These are phyloP conservation scores for Cunninghamia lanceolata DNA, from an alignment of 75 land plant species.

Conservation along the genomic window DNA sequence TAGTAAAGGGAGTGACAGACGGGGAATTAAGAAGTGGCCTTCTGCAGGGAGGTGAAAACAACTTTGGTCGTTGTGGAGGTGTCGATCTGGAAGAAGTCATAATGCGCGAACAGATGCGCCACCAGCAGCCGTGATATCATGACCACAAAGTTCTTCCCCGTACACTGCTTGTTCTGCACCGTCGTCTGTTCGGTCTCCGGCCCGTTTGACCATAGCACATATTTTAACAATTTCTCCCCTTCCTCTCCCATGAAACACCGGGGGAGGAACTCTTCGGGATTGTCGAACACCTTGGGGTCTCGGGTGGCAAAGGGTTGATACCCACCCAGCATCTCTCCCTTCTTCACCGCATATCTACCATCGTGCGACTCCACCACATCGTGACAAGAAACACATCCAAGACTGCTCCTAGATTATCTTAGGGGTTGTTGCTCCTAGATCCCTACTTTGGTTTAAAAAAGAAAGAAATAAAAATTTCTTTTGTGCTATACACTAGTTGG, in stretches of 20 bases:
- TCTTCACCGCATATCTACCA: constrained; percentile 46
- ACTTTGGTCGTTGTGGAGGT: background rate
- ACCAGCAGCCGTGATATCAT: constrained; percentile 35
- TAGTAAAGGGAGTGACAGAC: no score
- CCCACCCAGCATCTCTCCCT: constrained; percentile 80
- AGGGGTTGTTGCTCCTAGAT: no score
- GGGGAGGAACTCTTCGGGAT: constrained; percentile 53
- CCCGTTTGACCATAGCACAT: constrained; percentile 88
- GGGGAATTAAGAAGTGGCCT: background rate
- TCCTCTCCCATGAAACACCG: constrained; percentile 72
- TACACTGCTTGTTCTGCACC: constrained; percentile 79
- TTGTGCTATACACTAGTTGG: no score
- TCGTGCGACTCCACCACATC: constrained; percentile 31
- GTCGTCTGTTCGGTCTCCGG: constrained; percentile 65
- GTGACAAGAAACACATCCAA: no score
- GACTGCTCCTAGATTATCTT: no score
- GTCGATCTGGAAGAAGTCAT: constrained; percentile 47
- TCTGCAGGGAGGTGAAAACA: background rate
- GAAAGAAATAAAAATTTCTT: no score
- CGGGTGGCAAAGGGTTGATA: constrained; percentile 73
- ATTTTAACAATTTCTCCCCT: constrained; percentile 52
- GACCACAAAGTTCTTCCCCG: constrained; percentile 60
- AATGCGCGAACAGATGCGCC: constrained; percentile 47
- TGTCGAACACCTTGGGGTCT: constrained; percentile 69
- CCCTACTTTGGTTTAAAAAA: no score